Conservation (phyloP, 805 yeast genomes). For the Cyberlindnera bimundalis region DNA sequence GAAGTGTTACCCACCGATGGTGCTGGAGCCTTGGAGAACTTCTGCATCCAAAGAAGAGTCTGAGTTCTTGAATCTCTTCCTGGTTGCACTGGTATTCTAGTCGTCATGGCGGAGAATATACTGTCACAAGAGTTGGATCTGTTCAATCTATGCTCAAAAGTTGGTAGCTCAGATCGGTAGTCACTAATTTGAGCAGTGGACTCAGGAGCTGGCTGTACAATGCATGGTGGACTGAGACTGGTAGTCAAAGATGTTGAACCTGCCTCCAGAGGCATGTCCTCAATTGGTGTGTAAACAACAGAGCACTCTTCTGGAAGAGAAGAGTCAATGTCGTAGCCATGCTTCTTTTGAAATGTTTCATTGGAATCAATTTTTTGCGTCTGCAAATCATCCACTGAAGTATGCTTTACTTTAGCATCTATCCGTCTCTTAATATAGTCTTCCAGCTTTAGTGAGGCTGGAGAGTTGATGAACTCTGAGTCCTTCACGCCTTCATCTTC, state of each 20-base stretch:
- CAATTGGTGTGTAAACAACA: background rate
- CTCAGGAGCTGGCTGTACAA: background rate
- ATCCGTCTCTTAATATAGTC: background rate
- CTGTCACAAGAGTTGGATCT: constrained; percentile 30
- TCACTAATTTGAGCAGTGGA: background rate
- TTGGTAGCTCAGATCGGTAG: constrained; percentile 10
- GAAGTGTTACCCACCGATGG: constrained; percentile 6
- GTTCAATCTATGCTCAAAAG: constrained; percentile 26
- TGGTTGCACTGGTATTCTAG: constrained; percentile 23
- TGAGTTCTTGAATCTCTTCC: constrained; percentile 22
- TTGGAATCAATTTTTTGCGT: too few species aligned
- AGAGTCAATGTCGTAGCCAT: too few species aligned
- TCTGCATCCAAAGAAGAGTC: constrained; percentile 27
- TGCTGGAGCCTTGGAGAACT: constrained; percentile 14
- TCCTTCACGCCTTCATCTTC: constrained; percentile 13
- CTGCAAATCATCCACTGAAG: too few species aligned
- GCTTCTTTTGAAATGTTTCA: too few species aligned
- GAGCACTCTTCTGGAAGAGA: background rate
- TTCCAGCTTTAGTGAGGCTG: constrained; percentile 6
- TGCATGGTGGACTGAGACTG: background rate
- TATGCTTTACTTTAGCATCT: background rate
- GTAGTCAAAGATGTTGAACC: too few species aligned
- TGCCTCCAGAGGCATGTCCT: too few species aligned
- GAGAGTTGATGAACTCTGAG: constrained; percentile 15
- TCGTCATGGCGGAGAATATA: constrained; percentile 25